Evolutionary conservation across 2,329 filamentous ascomycete genomes (phyloP).

Genomic region (Venturia nashicola): DNA sequence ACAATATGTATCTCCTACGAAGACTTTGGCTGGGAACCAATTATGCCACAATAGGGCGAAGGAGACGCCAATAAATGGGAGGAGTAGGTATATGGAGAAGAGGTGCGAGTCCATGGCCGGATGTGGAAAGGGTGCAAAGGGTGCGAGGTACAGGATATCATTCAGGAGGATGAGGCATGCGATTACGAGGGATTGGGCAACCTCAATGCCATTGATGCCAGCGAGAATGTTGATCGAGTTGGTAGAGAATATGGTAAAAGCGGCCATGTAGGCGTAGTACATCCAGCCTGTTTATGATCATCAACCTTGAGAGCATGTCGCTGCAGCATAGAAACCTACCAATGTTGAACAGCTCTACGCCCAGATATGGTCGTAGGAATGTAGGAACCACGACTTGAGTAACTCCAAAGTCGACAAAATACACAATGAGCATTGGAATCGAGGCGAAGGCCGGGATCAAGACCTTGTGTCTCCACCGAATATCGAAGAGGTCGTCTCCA

Average conservation of each 20-base stretch:
- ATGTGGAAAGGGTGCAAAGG: constrained; percentile 66
- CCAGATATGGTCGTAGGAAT: constrained; percentile 71
- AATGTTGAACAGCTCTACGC: constrained; percentile 66
- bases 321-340: constrained; percentile 21
- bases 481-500: constrained; percentile 93
- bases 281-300: constrained; percentile 25
- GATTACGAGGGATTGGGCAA: constrained; percentile 85
- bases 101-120: constrained; percentile 92
- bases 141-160: constrained; percentile 71
- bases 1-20: constrained; percentile 97
- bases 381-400: constrained; percentile 88
- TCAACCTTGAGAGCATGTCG: constrained; percentile 14
- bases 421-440: constrained; percentile 87
- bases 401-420: constrained; percentile 97
- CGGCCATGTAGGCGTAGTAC: constrained; percentile 97
- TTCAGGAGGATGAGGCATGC: constrained; percentile 74
- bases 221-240: constrained; percentile 99
- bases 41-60: constrained; percentile 80
- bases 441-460: constrained; percentile 91
- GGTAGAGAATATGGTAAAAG: constrained; percentile 91
- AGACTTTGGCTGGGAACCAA: constrained; percentile 89
- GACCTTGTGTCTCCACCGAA: constrained; percentile 97
- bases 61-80: constrained; percentile 90
- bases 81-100: constrained; percentile 87
- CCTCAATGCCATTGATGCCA: constrained; percentile 97